Base-by-base conservation (phyloP, 768 basidiomycete species). In the Chalciporus sphaerocephalus region DNA sequence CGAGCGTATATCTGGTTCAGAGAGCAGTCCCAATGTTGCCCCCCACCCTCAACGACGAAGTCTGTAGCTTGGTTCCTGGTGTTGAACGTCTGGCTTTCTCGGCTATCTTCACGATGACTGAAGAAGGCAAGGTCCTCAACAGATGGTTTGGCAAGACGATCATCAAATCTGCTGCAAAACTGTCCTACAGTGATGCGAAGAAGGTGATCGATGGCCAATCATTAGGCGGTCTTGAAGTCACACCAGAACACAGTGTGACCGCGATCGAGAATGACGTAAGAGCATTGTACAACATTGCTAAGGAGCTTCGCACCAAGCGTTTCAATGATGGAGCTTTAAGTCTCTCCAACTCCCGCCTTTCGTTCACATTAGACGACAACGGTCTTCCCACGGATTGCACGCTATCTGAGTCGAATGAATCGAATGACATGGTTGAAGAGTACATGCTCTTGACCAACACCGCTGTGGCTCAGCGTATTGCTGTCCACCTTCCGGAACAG, bases 21-120 rank as follows among this genome's bases (percentile, higher is more conserved):
- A 83, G 95, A 44, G 83, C 87, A 17, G 95, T 97, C 11, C 94
- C 95, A 2, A 99, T 99, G 96, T 74, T 99, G 8, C 96, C 96
- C 2, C 92, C 92, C 21, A 75, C 85, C n/a, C 72, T 99, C 35
- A 89, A 86, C 58, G 94, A 97, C 66, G 83, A 93, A 56, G 75
- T 94, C 12, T 99, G 96, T 70, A 95, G 91, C 68, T 77, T 99
- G 44, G 75, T 81, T 47, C 92, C 93, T 5, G 87, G 86, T 9
- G 76, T 82, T 48, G 96, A 99, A 45, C 85, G 94, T 41, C 79
- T 99, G 23, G 81, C 94, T 2, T 96, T 97, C 74, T 89, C 92
- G 5, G 80, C 86, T 46, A 66, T 93, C 58, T 92, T 96, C 64
- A 94, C 87, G 3, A 75, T 97, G 69, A 83, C 83, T 37, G 70